Conservation (phyloP, 1,139 yeast genomes). For the Geotrichum bryndzae region DNA sequence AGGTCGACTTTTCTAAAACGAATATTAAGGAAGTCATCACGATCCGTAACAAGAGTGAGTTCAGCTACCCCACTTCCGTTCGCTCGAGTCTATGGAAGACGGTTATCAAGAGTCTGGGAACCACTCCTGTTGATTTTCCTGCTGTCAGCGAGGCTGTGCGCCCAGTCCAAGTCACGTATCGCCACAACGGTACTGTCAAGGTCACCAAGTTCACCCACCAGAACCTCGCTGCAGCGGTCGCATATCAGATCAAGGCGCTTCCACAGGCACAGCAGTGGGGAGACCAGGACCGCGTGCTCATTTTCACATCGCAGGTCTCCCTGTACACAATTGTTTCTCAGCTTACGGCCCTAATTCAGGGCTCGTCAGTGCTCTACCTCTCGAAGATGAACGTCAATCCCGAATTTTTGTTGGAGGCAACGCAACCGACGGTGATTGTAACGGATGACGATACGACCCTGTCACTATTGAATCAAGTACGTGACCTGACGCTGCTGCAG, state of each 20-base stretch:
- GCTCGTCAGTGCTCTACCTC: conserved; percentile 28
- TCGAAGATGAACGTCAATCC: conserved; percentile 27
- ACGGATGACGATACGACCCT: conserved; percentile 31
- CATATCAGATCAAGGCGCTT: conserved; percentile 34
- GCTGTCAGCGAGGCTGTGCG: background rate
- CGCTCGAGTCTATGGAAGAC: conserved; percentile 2
- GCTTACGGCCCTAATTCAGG: conserved; percentile 33
- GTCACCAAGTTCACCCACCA: conserved; percentile 22
- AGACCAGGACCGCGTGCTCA: conserved; percentile 29
- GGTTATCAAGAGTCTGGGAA: background rate
- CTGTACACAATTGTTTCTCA: conserved; percentile 29
- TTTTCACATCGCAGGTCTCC: conserved; percentile 29
- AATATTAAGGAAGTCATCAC: background rate
- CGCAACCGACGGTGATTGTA: conserved; percentile 29
- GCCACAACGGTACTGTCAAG: background rate
- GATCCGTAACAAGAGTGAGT: background rate
- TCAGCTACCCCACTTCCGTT: background rate
- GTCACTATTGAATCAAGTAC: conserved; percentile 25
- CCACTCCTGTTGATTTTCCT: background rate
- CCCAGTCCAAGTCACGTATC: background rate
- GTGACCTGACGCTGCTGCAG: conserved; percentile 18
- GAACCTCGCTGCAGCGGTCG: conserved; percentile 33
- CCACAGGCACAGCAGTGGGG: conserved; percentile 32
- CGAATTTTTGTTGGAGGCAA: conserved; percentile 21
- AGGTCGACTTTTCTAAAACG: conserved; percentile 2